Percentiles rank a stretch among this genome's conserved stretches.
These are phyloP conservation scores for Suillus variegatus DNA, from an alignment of 768 basidiomycete genomes.

Conservation along the genomic window DNA sequence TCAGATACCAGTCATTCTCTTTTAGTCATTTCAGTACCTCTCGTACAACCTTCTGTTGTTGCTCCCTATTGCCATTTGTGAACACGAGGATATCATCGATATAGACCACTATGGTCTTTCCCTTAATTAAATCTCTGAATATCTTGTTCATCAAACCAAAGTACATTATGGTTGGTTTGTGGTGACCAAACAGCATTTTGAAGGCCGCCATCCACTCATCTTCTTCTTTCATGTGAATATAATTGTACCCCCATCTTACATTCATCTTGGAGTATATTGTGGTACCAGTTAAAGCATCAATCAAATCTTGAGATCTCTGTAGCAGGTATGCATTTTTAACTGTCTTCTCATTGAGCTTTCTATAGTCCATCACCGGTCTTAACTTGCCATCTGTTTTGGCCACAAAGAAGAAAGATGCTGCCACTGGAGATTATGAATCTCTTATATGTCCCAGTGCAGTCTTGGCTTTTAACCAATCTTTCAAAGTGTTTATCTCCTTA, in stretches of 20 bases:
- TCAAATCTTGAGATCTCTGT: slow-evolving; percentile 1
- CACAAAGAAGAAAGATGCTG: too few species aligned
- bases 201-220: slow-evolving; percentile 47
- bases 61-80: slow-evolving; percentile 15
- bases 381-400: too few species aligned
- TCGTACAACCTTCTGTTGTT: slow-evolving; percentile 6
- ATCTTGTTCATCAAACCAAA: slow-evolving; percentile 38
- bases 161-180: slow-evolving; percentile 43
- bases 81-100: slow-evolving; percentile 46
- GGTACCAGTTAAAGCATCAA: not conserved
- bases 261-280: slow-evolving; percentile 9
- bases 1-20: slow-evolving; percentile 31
- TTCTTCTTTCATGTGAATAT: slow-evolving; percentile 34
- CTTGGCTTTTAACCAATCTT: too few species aligned
- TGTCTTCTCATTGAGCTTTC: too few species aligned
- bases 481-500: too few species aligned
- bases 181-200: slow-evolving; percentile 35
- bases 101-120: slow-evolving; percentile 41
- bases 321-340: too few species aligned
- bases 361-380: too few species aligned
- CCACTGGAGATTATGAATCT: too few species aligned
- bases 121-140: slow-evolving; percentile 29
- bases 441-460: too few species aligned
- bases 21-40: slow-evolving; percentile 28
- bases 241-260: too few species aligned